Evolutionary conservation across 2,329 filamentous ascomycete genomes (phyloP).

Genomic region (Trichoderma pleuroti): DNA sequence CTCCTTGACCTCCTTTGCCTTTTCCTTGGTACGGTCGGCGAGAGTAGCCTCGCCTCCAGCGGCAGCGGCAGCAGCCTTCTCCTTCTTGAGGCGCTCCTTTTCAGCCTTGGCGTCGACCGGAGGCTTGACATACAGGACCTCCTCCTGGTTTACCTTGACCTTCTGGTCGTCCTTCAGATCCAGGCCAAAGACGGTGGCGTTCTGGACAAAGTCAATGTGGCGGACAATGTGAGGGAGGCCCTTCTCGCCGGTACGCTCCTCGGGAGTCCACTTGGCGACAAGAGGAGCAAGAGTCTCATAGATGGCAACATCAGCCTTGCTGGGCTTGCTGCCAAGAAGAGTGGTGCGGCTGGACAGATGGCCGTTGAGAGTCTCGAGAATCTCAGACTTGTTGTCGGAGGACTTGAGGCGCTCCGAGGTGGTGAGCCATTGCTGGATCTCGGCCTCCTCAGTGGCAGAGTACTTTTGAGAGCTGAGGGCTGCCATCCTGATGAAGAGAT

Average conservation of each 20-base stretch:
- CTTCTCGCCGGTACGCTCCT: slow-evolving; percentile 84
- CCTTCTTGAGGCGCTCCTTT: slow-evolving; percentile 95
- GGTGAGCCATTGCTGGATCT: slow-evolving; percentile 86
- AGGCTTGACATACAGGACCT: slow-evolving; percentile 83
- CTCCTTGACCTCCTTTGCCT: slow-evolving; percentile 54
- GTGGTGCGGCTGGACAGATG: slow-evolving; percentile 88
- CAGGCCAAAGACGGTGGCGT: slow-evolving; percentile 71
- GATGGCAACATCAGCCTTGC: slow-evolving; percentile 78
- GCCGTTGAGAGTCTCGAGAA: slow-evolving; percentile 76
- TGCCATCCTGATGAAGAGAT: slow-evolving; percentile 57
- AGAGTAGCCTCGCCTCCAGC: slow-evolving; percentile 51
- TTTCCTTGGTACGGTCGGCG: slow-evolving; percentile 59
- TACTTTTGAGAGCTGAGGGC: slow-evolving; percentile 67
- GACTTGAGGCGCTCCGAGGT: slow-evolving; percentile 64
- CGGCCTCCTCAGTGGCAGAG: slow-evolving; percentile 73
- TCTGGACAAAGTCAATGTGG: slow-evolving; percentile 92
- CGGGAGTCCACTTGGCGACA: slow-evolving; percentile 74
- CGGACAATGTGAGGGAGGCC: slow-evolving; percentile 90
- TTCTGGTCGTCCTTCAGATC: slow-evolving; percentile 69
- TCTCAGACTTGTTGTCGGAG: slow-evolving; percentile 58
- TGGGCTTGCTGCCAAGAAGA: slow-evolving; percentile 84
- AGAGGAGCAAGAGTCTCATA: slow-evolving; percentile 74
- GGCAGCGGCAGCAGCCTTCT: slow-evolving; percentile 70
- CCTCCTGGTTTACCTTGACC: slow-evolving; percentile 71
- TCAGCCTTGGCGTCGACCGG: slow-evolving; percentile 88